Base-by-base conservation (phyloP, 208 protist genomes). In the Strigomonas culicis region DNA sequence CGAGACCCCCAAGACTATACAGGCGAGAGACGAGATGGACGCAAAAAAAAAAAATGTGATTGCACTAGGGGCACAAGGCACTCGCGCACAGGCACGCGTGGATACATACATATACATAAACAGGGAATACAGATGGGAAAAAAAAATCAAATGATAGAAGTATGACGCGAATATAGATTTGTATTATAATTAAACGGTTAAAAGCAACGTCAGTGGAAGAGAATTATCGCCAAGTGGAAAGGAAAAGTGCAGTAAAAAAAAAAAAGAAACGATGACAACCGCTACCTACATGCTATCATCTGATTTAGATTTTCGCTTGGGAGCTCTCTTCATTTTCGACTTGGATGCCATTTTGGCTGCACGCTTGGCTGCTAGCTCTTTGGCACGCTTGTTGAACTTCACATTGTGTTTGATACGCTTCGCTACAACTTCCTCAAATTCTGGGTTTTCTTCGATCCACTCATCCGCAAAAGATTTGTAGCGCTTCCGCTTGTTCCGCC, bases 391-490 rank as follows among this genome's bases (percentile, higher is more conserved):
- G 59, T 92, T 91, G 8, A 81, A 55, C 63, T 86, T 88, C 25
- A 89, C 76, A 52, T 93, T 90, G 30, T 69, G 74, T 63, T 95
- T 92, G n/a, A 95, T 75, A 27, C 86, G 82, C 39, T 72, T 78
- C 28, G 63, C 39, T 21, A 95, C 82, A 4, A 92, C 55, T 24
- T 90, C 72, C 47, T 81, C 73, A 49, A 95, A 82, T 44, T 92
- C 77, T 17, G 86, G 86, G 43, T 93, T 92, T 64, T 95, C 84
- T 63, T 84, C 80, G 13, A 92, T 79, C 86, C 90, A 95, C 70
- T 95, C 90, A 68, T 95, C 90, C 32, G 84, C 90, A 57, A 95
- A 95, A 4, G 86, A 91, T 69, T 89, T 86, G 66, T 85, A 81
- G 43, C 86, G 86, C 19, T 75, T 72, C 4, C 84, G 75, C 62